Base-by-base conservation (phyloP, 1,139 yeast genomes). In the Pichia norvegensis region DNA sequence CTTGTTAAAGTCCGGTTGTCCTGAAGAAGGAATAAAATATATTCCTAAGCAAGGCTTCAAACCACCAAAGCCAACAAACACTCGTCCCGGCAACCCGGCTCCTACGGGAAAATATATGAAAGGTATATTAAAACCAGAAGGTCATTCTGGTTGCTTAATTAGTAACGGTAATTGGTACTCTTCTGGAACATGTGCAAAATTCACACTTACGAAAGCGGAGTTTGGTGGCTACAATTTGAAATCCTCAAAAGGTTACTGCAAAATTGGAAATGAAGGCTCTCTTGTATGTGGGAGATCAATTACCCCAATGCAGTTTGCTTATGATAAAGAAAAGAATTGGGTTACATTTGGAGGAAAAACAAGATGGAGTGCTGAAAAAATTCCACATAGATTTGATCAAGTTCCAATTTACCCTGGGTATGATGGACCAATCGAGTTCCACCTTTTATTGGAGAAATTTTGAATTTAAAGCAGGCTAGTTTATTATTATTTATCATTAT, bases 101-200 rank as follows among this genome's bases (percentile, higher is more conserved):
- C 62, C 66, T 27, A 60, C 67, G 2, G 65, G 60, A 13, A 55
- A 51, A 4, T 46, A 46, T 9, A 38, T 40, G 19, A 50, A 56
- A 19, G 85, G 84, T 8, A n/a, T 21, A 17, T 64, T 88, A 40
- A 76, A 72, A 52, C 67, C 82, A 23, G 65, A 74, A 23, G 76
- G 71, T 16, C 74, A 79, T 46, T 61, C 70, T 6, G 96, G 95
- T 2, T 87, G 96, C 66, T 67, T 90, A 47, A 90, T 88, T 56
- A 77, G 84, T 51, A 85, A 79, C 58, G 97, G 97, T 6, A 76
- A 79, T 55, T 88, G 95, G 90, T 86, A 82, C 65, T 65, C 74
- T 7, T 72, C 78, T 33, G 97, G 97, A 1, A 80, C 95, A 1
- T 90, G 97, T 65, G 97, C 96, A 3, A 79, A 84, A 3, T 87